Conservation (phyloP, 176 grass and related monocot species). For the Rhynchospora pubera region DNA sequence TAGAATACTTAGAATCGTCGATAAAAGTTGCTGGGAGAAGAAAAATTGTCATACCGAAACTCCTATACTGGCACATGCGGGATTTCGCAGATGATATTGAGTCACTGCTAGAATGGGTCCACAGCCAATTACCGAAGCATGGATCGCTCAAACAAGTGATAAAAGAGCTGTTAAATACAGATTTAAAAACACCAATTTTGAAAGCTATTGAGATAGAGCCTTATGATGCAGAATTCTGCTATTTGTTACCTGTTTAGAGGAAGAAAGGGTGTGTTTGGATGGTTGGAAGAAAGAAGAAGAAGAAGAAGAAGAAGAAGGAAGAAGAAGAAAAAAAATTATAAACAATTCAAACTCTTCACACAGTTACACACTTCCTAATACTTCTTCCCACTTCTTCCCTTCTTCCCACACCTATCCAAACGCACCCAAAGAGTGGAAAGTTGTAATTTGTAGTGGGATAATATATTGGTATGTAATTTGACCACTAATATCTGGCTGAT, state of each 20-base stretch:
- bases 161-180: constrained; percentile 55
- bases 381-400: too few species aligned
- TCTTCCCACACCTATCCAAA: too few species aligned
- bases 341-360: too few species aligned
- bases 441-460: neutral
- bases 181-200: constrained; percentile 5
- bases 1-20: constrained; percentile 65
- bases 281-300: too few species aligned
- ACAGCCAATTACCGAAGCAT: constrained; percentile 65
- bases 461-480: neutral
- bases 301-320: too few species aligned
- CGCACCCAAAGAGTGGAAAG: neutral
- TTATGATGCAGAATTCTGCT: constrained; percentile 65
- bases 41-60: constrained; percentile 50
- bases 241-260: constrained; percentile 48
- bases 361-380: too few species aligned
- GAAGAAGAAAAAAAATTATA: too few species aligned
- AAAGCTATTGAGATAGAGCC: constrained; percentile 61
- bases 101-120: constrained; percentile 86
- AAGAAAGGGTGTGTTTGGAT: too few species aligned
- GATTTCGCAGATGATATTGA: constrained; percentile 86
- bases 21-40: constrained; percentile 41
- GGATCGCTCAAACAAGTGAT: constrained; percentile 43
- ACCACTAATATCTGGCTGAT: neutral
- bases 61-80: constrained; percentile 87